Conservation (phyloP, 306 rosid species). For the Boehmeria nivea region DNA sequence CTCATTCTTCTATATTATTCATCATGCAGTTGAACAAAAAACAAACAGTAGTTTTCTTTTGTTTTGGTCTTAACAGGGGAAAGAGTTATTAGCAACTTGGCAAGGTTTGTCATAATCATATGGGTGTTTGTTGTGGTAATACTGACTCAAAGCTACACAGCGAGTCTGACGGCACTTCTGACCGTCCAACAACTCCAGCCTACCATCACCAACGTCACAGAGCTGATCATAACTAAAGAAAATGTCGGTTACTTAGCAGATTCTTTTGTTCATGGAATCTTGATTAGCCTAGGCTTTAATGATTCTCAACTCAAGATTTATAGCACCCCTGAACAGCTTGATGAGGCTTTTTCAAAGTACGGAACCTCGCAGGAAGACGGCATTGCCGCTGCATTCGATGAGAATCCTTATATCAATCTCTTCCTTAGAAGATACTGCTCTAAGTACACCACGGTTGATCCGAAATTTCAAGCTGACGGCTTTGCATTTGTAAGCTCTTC, state of each 20-base stretch:
- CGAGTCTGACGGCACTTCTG: slow-evolving; percentile 55
- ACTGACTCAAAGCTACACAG: slow-evolving; percentile 62
- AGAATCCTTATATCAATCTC: slow-evolving; percentile 33
- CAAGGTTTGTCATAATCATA: slow-evolving; percentile 46
- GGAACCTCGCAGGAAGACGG: slow-evolving; percentile 35
- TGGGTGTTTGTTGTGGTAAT: slow-evolving; percentile 65
- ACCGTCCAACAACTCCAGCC: slow-evolving; percentile 56
- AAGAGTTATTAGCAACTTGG: slow-evolving; percentile 40
- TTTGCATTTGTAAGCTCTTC: slow-evolving; percentile 52
- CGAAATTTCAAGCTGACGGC: slow-evolving; percentile 43
- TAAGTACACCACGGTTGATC: slow-evolving; percentile 39
- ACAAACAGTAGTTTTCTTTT: neutral
- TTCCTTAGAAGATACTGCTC: slow-evolving; percentile 38
- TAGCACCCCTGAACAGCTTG: slow-evolving; percentile 26
- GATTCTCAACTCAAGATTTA: slow-evolving; percentile 32
- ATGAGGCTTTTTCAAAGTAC: slow-evolving; percentile 37
- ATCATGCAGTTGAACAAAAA: no score
- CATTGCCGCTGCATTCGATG: slow-evolving; percentile 50
- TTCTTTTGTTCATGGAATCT: slow-evolving; percentile 35
- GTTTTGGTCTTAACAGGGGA: slow-evolving; percentile 34
- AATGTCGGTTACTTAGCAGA: slow-evolving; percentile 40
- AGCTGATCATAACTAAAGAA: slow-evolving; percentile 28
- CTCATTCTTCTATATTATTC: no score
- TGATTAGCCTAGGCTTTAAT: slow-evolving; percentile 32
- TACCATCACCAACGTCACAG: slow-evolving; percentile 27